phyloP scores from a whole-genome alignment of 2,329 filamentous ascomycete genomes.

The Stagonosporopsis chrysanthemi region DNA sequence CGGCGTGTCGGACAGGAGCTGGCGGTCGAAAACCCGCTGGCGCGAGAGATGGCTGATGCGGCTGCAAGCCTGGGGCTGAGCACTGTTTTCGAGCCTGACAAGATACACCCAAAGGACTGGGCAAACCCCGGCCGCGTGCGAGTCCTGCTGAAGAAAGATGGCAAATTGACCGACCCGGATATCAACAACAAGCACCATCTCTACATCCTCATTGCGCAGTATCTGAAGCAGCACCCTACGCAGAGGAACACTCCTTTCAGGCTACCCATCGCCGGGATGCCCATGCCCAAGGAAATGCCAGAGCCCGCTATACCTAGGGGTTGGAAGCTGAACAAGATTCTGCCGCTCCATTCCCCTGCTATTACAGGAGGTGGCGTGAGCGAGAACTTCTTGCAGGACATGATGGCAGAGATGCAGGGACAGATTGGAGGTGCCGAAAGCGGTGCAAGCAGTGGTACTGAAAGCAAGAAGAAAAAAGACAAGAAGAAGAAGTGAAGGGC shows the following conservation, averaged over 20 bases:
- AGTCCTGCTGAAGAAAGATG: constrained; percentile 73
- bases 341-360: constrained; percentile 88
- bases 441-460: constrained; percentile 34
- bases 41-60: constrained; percentile 88
- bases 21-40: constrained; percentile 85
- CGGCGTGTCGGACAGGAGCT: constrained; percentile 76
- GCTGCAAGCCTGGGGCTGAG: constrained; percentile 68
- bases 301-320: constrained; percentile 74
- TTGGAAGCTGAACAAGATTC: constrained; percentile 85
- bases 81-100: constrained; percentile 86
- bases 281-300: constrained; percentile 71
- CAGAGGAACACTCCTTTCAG: constrained; percentile 74
- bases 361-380: constrained; percentile 92
- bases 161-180: constrained; percentile 57
- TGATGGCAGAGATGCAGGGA: constrained; percentile 89
- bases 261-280: constrained; percentile 76
- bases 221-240: constrained; percentile 80
- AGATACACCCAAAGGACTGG: constrained; percentile 96
- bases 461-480: constrained; percentile 47
- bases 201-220: constrained; percentile 78
- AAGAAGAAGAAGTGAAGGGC: constrained; percentile 49
- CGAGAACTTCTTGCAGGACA: constrained; percentile 94
- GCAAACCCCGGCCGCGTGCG: constrained; percentile 91
- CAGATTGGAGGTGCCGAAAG: constrained; percentile 38
- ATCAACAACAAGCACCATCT: constrained; percentile 86